phyloP scores from a whole-genome alignment of 1,284 basidiomycete species.

The Cystobasidium slooffiae region DNA sequence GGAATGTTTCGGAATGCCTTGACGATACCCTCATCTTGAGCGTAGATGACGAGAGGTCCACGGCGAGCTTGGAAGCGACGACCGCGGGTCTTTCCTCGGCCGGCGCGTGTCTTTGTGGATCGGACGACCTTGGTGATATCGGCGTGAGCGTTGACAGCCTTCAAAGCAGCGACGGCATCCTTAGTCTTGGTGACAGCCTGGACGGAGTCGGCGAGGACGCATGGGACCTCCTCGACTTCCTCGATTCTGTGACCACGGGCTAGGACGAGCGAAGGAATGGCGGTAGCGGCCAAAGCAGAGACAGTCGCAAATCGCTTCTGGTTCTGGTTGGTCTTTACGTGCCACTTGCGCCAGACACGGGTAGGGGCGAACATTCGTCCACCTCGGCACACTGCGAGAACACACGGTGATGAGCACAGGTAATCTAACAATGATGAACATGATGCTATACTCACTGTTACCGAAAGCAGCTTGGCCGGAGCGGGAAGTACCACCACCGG shows the following conservation, averaged over 20 bases:
- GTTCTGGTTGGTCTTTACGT: slow-evolving; percentile 99
- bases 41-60: slow-evolving; percentile 96
- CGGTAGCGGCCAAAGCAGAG: slow-evolving; percentile 96
- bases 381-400: slow-evolving; percentile 70
- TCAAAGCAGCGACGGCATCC: slow-evolving; percentile 93
- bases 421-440: no score
- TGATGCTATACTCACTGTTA: slow-evolving; percentile 64
- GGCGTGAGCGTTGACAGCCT: slow-evolving; percentile 84
- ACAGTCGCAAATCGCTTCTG: slow-evolving; percentile 98
- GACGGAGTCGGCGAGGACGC: slow-evolving; percentile 78
- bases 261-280: slow-evolving; percentile 96
- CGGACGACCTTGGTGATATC: slow-evolving; percentile 98
- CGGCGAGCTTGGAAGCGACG: slow-evolving; percentile 96
- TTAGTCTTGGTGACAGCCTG: slow-evolving; percentile 96
- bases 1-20: slow-evolving; percentile 99
- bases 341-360: slow-evolving; percentile 99
- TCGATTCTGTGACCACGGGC: slow-evolving; percentile 99
- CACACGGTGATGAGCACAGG: no score
- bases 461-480: slow-evolving; percentile 96
- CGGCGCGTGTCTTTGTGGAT: slow-evolving; percentile 95
- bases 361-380: slow-evolving; percentile 93
- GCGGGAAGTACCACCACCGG: slow-evolving; percentile 97
- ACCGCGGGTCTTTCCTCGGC: slow-evolving; percentile 97
- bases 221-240: slow-evolving; percentile 93
- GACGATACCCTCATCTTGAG: slow-evolving; percentile 96